Conservation (phyloP, 2,329 filamentous ascomycete genomes). For the Ceratocystis lukuohia region DNA sequence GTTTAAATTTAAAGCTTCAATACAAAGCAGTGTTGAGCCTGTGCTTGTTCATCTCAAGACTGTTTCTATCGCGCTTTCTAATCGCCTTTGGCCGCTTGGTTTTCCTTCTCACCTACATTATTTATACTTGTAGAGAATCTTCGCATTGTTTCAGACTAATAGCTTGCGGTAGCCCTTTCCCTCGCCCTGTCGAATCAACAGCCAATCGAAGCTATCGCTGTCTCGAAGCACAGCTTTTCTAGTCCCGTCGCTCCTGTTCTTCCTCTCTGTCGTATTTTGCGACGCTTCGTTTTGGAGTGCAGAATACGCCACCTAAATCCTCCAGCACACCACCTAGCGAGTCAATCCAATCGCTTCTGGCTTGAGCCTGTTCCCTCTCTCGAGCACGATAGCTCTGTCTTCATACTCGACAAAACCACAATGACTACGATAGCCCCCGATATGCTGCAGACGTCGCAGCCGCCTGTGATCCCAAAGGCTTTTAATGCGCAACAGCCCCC, state of each 20-base stretch:
- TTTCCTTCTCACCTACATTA: too few species aligned
- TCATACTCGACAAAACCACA: slow-evolving; percentile 18
- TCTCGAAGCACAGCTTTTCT: too few species aligned
- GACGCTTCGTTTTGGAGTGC: neutral
- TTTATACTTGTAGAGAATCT: too few species aligned
- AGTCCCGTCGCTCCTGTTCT: too few species aligned
- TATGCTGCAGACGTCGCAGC: slow-evolving; percentile 62
- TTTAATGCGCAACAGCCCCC: slow-evolving; percentile 84
- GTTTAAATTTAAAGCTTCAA: neutral
- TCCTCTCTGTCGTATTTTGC: neutral
- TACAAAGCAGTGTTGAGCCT: neutral
- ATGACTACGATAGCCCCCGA: slow-evolving; percentile 80
- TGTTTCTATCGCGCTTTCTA: neutral
- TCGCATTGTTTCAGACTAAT: too few species aligned
- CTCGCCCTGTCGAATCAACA: too few species aligned
- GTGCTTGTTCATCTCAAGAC: neutral
- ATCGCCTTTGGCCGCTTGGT: neutral
- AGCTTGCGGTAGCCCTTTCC: too few species aligned
- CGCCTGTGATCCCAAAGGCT: slow-evolving; percentile 63
- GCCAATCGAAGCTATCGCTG: too few species aligned
- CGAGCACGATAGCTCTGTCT: neutral
- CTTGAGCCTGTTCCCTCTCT: neutral
- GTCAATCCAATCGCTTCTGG: too few species aligned
- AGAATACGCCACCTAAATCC: too few species aligned
- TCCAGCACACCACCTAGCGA: too few species aligned